Conservation (phyloP, 129 eudicot genomes). For the Rutidosis leptorrhynchoides region DNA sequence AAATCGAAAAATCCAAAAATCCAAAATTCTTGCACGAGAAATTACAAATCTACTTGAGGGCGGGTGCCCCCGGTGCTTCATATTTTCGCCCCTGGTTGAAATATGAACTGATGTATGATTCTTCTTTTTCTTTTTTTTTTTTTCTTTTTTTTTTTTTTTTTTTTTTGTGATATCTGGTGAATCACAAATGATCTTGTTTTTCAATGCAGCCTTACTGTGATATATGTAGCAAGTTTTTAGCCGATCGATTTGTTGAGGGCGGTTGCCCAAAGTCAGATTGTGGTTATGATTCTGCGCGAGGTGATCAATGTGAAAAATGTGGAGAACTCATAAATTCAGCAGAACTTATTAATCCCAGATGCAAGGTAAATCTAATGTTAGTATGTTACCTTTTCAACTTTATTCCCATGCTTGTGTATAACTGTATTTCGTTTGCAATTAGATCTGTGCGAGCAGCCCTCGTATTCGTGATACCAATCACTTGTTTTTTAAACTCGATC, state of each 20-base stretch:
- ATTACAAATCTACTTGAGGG: too few relatives aligned
- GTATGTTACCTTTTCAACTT: neutral
- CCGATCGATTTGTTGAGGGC: conserved; percentile 94
- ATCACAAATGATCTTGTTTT: conserved; percentile 2
- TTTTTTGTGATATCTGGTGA: neutral
- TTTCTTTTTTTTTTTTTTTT: too few relatives aligned
- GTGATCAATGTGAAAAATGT: conserved; percentile 96
- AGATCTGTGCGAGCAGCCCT: conserved; percentile 78
- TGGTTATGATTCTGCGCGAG: conserved; percentile 92
- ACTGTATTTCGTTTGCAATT: conserved; percentile 10
- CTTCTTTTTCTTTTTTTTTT: too few relatives aligned
- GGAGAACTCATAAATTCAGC: conserved; percentile 82
- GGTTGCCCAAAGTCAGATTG: conserved; percentile 83
- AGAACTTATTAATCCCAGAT: conserved; percentile 73
- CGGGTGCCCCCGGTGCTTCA: too few relatives aligned
- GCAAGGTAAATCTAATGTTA: conserved; percentile 56
- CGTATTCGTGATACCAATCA: conserved; percentile 87
- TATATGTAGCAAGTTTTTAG: conserved; percentile 75
- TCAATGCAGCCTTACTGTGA: conserved; percentile 85
- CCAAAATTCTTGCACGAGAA: too few relatives aligned
- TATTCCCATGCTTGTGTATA: neutral
- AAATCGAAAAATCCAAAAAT: too few relatives aligned
- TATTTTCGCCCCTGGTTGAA: too few relatives aligned
- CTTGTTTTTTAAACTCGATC: conserved; percentile 88
- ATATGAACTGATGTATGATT: too few relatives aligned